Base-by-base conservation (phyloP, 2,329 filamentous ascomycete species). In the Aspergillus viridinutans region DNA sequence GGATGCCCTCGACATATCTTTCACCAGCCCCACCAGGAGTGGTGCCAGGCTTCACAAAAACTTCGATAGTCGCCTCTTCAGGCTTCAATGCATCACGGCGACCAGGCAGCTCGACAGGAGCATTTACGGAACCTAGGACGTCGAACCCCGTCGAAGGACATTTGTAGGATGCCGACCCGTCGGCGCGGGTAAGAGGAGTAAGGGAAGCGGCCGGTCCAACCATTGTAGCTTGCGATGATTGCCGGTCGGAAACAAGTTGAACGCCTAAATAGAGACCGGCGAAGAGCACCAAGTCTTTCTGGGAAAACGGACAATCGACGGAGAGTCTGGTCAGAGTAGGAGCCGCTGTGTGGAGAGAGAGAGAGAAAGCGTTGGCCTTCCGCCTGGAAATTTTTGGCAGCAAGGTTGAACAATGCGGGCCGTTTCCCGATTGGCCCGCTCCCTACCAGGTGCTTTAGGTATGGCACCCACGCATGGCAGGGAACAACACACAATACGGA, bases 31-130 rank as follows among this genome's bases (percentile, higher is more conserved):
- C 89, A 79, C 90, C 91, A 49, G 94, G 87, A 17, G 92, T 92
- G 61, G 88, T 86, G 38, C 89, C 88, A 50, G 93, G 93, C 72
- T 94, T 86, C 62, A 99, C 85, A 71, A 93, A 86, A 57, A 99
- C 90, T 75, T 97, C 94, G 63, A 99, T 81, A 51, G 88, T 85
- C 28, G 93, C 91, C 78, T 97, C 92, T 74, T 96, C 92, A 7
- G 94, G 89, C 64, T 94, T 85, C 73, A 97, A 91, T 25, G 74
- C 69, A 71, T 99, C 93, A 67, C 90, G 86, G 67, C 92, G 85
- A 65, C 87, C 74, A 14, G 74, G 86, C 17, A 93, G 90, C 78
- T 99, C 94, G 64, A 97, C 85, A 17, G 94, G 94, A 0, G 93
- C 94, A 75, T 96, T 97, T 64, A 96, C 91, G 14, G 90, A 88